phyloP scores from a whole-genome alignment of 2,329 filamentous ascomycete species.

The Lasiodiplodia gonubiensis region DNA sequence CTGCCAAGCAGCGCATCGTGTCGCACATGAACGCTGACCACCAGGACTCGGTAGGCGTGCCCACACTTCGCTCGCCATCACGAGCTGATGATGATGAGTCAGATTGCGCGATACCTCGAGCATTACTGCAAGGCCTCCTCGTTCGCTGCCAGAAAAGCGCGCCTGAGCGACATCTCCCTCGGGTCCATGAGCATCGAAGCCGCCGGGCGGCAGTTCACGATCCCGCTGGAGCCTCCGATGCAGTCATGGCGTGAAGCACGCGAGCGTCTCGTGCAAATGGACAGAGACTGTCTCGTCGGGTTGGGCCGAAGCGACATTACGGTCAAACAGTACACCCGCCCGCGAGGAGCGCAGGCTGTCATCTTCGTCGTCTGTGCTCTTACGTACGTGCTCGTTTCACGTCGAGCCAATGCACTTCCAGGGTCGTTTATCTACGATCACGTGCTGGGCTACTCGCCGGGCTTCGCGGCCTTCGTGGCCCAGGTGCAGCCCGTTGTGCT shows the following conservation, averaged over 20 bases:
- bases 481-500: constrained; percentile 66
- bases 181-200: constrained; percentile 66
- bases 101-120: constrained; percentile 74
- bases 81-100: constrained; percentile 28
- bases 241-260: constrained; percentile 70
- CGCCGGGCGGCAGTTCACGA: constrained; percentile 53
- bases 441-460: constrained; percentile 58
- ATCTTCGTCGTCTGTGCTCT: constrained; percentile 57
- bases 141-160: constrained; percentile 61
- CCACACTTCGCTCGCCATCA: neutral
- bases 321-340: constrained; percentile 59
- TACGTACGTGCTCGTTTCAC: constrained; percentile 40
- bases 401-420: constrained; percentile 40
- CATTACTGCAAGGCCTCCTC: constrained; percentile 68
- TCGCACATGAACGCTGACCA: constrained; percentile 90
- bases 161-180: constrained; percentile 70
- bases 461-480: constrained; percentile 64
- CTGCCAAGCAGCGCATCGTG: constrained; percentile 67
- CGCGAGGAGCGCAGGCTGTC: constrained; percentile 57
- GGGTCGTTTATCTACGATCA: constrained; percentile 44
- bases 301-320: constrained; percentile 66
- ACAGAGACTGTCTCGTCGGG: constrained; percentile 61
- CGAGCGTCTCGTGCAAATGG: constrained; percentile 74
- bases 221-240: constrained; percentile 75
- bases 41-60: constrained; percentile 61